Base-by-base conservation (phyloP, 139 green algal genomes). In the Tetradesmus lagerheimii region DNA sequence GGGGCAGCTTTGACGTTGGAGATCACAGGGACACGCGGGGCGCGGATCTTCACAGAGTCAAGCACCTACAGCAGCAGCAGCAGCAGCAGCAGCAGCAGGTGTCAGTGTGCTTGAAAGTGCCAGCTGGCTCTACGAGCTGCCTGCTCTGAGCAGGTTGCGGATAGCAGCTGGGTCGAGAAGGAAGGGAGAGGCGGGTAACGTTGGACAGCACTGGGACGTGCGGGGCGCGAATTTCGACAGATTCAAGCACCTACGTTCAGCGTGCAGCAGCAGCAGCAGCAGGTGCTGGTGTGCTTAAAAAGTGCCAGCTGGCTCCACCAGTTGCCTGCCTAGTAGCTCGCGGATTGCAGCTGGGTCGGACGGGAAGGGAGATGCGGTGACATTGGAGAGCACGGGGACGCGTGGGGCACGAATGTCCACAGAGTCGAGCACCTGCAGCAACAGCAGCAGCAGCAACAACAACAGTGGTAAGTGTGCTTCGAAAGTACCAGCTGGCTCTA, bases 341-440 rank as follows among this genome's bases (percentile, higher is more conserved):
- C 64, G 78, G 75, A 98, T 96, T n/a, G 92, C 91, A 8, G 62
- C 89, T 2, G 94, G 89, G 34, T 87, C 74, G 20, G 79, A 20
- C 0, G 87, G 90, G 85, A 99, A 98, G 12, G 94, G 94, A 71
- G 92, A 50, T 1, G 89, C 96, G 1, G 97, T 99, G 29, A 99
- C 97, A 92, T 99, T 99, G 87, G 94, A 97, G 84, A 97, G 95
- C 12, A 98, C 95, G 0, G 97, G 95, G 45, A 99, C 95, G 41
- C 93, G 90, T 0, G 97, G 97, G 20, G 96, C 82, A 1, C 89
- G 71, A 75, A 99, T 93, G 1, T 79, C 93, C 29, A 98, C 95
- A 25, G 88, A 80, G 9, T 80, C 64, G 35, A 99, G 94, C 1
- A 79, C 31, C 31, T 38, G 14, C 29, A 15, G 11, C 2, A 27